Evolutionary conservation across 2,329 filamentous ascomycete genomes (phyloP).

Genomic region (Pseudogymnoascus sp.): DNA sequence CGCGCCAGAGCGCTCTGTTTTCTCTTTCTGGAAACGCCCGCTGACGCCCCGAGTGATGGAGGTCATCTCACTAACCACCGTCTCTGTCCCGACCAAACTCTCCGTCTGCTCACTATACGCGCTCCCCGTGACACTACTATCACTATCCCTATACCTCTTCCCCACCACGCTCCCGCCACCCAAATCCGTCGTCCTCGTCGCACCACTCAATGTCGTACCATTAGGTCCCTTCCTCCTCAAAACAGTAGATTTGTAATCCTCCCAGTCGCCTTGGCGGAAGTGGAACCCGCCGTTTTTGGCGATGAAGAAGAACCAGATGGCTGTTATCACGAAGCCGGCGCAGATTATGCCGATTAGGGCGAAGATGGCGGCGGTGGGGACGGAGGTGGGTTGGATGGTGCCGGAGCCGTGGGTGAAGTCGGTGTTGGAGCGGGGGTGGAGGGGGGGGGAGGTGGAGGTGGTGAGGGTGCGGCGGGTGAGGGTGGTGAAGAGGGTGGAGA

Average conservation of each 20-base stretch:
- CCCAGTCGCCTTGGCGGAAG: conserved; percentile 82
- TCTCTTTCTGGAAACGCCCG: conserved; percentile 16
- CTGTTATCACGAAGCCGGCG: conserved; percentile 60
- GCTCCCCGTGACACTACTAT: not conserved
- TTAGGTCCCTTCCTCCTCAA: conserved; percentile 81
- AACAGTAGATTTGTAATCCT: conserved; percentile 96
- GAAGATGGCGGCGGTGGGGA: conserved; percentile 61
- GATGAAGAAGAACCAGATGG: conserved; percentile 99
- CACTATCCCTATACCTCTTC: conserved; percentile 28
- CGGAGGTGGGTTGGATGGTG: conserved; percentile 43
- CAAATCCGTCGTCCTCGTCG: conserved; percentile 71
- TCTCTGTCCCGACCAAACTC: conserved; percentile 32
- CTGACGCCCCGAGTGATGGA: conserved; percentile 23
- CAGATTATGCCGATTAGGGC: conserved; percentile 80
- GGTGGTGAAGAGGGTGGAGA: conserved; percentile 3
- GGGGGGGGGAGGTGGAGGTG: not conserved
- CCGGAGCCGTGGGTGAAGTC: conserved; percentile 36
- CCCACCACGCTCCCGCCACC: conserved; percentile 73
- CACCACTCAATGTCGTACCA: conserved; percentile 74
- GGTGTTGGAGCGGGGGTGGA: too few species aligned
- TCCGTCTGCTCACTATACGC: conserved; percentile 21
- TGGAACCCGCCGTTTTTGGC: conserved; percentile 91
- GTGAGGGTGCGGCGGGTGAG: not conserved
- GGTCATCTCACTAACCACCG: conserved; percentile 5
- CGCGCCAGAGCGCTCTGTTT: conserved; percentile 13